A percentile compares a stretch with the other conserved stretches of the same genome.
phyloP scores from a whole-genome alignment of 768 basidiomycete genomes.

The Punctularia strigosozonata region DNA sequence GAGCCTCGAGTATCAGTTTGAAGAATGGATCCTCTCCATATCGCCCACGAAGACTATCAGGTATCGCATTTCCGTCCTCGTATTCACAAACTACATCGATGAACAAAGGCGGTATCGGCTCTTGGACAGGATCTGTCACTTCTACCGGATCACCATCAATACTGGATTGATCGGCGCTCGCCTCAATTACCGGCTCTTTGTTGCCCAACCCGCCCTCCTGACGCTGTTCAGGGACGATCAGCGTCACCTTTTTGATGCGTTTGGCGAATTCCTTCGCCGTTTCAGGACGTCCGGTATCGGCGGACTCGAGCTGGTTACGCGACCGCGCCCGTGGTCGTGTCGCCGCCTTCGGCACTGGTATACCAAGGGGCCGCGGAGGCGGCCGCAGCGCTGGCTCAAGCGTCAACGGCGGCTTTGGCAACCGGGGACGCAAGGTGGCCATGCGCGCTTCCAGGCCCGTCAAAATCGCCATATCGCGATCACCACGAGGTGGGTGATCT shows the following conservation, averaged over 20 bases:
- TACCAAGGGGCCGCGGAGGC: neutral
- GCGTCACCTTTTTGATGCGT: neutral
- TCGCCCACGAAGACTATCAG: neutral
- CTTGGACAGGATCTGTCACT: too few relatives aligned
- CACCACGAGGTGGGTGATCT: neutral
- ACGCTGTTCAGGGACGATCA: neutral
- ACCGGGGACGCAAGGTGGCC: neutral
- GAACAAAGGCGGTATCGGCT: too few relatives aligned
- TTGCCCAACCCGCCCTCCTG: neutral
- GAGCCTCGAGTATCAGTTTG: neutral
- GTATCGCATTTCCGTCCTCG: neutral
- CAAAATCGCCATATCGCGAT: neutral
- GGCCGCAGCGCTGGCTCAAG: neutral
- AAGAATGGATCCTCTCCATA: neutral
- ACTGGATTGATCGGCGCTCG: neutral
- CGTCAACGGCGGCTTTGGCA: neutral
- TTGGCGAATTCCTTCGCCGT: neutral
- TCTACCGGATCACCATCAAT: too few relatives aligned
- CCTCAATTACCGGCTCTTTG: neutral
- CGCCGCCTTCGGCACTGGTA: conserved; percentile 3
- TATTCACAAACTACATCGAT: neutral
- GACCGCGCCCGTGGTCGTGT: neutral
- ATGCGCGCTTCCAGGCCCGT: neutral
- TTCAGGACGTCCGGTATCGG: neutral
- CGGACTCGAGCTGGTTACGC: neutral